A percentile compares a stretch with the other conserved stretches of the same genome.
phyloP scores from a whole-genome alignment of 495 filamentous ascomycete species.

The Penicillium paradoxum region DNA sequence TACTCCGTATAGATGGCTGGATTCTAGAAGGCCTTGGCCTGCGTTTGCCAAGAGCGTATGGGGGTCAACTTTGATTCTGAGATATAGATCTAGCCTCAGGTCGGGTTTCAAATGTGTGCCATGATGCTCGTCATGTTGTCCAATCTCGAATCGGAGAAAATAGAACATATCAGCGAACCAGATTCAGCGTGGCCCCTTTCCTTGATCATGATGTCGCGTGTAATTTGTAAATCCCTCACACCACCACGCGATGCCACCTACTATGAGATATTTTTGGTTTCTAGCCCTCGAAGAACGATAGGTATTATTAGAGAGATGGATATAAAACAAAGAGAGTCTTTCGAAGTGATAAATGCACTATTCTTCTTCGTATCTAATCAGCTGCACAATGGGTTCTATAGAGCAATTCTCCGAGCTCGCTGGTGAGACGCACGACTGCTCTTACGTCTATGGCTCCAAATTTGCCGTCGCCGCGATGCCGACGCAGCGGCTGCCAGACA shows the following conservation, averaged over 20 bases:
- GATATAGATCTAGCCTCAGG: not conserved
- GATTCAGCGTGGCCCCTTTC: not conserved
- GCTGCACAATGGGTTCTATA: slow-evolving; percentile 1
- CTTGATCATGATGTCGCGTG: slow-evolving; percentile 4
- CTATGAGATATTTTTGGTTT: slow-evolving; percentile 6
- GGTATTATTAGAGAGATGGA: not conserved
- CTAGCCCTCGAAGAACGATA: not conserved
- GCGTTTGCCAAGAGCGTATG: not conserved
- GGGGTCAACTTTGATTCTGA: not conserved
- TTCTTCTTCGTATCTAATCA: not conserved
- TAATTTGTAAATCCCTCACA: slow-evolving; percentile 4
- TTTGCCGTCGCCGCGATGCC: slow-evolving; percentile 14
- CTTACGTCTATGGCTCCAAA: slow-evolving; percentile 15
- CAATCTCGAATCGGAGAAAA: not conserved
- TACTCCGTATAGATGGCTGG: not conserved
- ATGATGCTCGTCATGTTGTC: not conserved
- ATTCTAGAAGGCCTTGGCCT: slow-evolving; percentile 2
- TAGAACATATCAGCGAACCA: not conserved
- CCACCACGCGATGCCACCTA: not conserved
- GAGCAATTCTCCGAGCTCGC: not conserved
- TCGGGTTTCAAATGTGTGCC: not conserved
- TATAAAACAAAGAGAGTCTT: not conserved
- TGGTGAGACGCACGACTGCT: not conserved
- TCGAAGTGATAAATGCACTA: not conserved
- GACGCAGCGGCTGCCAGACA: slow-evolving; percentile 5